Evolutionary conservation across 2,329 filamentous ascomycete genomes (phyloP).

Genomic region (Colletotrichum siamense): DNA sequence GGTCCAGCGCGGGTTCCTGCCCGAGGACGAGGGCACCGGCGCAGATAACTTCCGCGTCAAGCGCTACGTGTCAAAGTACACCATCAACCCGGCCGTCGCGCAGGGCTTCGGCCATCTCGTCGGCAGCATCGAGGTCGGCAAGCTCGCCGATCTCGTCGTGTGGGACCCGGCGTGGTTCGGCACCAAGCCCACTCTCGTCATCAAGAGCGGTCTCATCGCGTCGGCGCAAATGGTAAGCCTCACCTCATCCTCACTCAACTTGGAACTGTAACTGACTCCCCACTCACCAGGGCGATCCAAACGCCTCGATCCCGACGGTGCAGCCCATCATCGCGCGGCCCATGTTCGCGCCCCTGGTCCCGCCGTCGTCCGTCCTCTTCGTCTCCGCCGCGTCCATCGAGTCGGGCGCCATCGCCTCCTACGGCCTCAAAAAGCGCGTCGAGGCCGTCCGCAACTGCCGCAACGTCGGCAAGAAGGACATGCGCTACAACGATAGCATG

Average conservation of each 20-base stretch:
- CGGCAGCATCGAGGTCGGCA: constrained; percentile 87
- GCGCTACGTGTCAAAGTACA: constrained; percentile 94
- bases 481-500: constrained; percentile 86
- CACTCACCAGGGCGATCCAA: constrained; percentile 70
- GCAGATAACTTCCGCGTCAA: constrained; percentile 94
- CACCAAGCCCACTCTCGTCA: constrained; percentile 78
- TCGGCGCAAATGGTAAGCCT: constrained; percentile 79
- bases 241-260: neutral
- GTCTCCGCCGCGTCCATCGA: constrained; percentile 77
- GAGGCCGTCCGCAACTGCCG: constrained; percentile 82
- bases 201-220: constrained; percentile 89
- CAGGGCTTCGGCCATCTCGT: constrained; percentile 90
- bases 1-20: constrained; percentile 75
- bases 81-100: constrained; percentile 89
- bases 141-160: constrained; percentile 86
- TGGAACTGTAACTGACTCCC: neutral
- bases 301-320: constrained; percentile 85
- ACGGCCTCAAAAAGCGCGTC: constrained; percentile 79
- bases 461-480: constrained; percentile 79
- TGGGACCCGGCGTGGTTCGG: constrained; percentile 90
- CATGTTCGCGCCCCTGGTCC: constrained; percentile 83
- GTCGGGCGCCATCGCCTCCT: constrained; percentile 70
- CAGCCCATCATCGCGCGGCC: constrained; percentile 84
- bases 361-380: constrained; percentile 78
- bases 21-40: constrained; percentile 78